Evolutionary conservation across 345 rosid genomes (phyloP).

Genomic region (Turritis glabra): DNA sequence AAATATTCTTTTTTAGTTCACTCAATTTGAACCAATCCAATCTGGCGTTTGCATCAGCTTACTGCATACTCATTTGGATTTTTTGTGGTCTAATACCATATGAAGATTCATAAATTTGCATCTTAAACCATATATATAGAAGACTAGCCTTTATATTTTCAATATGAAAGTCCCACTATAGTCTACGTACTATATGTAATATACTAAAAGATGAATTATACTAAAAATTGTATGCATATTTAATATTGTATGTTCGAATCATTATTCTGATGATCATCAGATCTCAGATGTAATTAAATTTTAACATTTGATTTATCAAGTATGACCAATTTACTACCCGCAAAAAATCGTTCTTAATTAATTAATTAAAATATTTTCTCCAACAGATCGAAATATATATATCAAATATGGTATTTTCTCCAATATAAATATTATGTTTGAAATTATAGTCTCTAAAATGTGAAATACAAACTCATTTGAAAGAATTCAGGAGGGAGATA

Average conservation of each 20-base stretch:
- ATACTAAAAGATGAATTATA: no score
- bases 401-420: no score
- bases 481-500: conserved; percentile 1
- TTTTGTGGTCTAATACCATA: no score
- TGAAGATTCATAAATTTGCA: no score
- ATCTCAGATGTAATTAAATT: no score
- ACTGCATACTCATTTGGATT: no score
- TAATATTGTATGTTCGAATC: no score
- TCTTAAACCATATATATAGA: neutral
- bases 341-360: neutral
- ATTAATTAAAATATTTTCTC: neutral
- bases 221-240: neutral
- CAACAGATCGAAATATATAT: no score
- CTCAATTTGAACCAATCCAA: neutral
- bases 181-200: no score
- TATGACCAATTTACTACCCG: neutral
- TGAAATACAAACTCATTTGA: conserved; percentile 13
- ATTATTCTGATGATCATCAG: no score
- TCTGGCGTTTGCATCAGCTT: neutral
- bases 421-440: no score
- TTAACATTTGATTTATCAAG: no score
- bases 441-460: neutral
- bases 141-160: neutral
- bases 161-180: neutral
- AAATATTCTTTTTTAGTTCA: neutral